These are phyloP conservation scores for Gaultheria prostrata DNA, from an alignment of 148 eudicot species.

Conservation along the genomic window DNA sequence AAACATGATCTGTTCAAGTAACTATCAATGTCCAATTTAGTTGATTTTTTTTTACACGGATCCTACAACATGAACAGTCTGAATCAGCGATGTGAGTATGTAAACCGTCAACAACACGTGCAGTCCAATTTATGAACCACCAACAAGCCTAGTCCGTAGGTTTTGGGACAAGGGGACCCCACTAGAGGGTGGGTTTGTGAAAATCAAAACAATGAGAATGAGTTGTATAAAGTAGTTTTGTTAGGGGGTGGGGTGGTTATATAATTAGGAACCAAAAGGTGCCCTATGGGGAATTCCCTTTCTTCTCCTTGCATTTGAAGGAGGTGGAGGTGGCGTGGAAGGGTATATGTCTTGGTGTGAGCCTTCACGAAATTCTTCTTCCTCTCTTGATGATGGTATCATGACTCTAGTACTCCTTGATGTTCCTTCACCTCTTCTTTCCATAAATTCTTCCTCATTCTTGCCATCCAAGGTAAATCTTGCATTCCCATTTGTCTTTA, in stretches of 20 bases:
- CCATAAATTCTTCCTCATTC: constrained; percentile 32
- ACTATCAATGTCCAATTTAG: background rate
- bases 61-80: background rate
- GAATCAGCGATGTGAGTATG: background rate
- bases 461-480: constrained; percentile 62
- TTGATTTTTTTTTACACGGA: background rate
- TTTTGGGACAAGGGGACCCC: constrained; percentile 6
- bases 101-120: background rate
- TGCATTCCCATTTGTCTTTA: constrained; percentile 79
- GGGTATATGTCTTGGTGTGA: constrained; percentile 51
- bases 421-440: constrained; percentile 33
- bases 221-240: constrained; percentile 29
- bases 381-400: constrained; percentile 32
- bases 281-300: constrained; percentile 96
- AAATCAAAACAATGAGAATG: constrained; percentile 21
- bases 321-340: constrained; percentile 56
- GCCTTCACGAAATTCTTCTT: constrained; percentile 56
- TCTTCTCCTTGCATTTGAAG: constrained; percentile 66
- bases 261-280: constrained; percentile 61
- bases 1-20: background rate
- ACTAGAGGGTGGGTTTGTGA: constrained; percentile 19
- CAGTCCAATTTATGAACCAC: background rate
- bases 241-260: background rate
- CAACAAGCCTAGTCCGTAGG: constrained; percentile 3
- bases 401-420: constrained; percentile 25